Conservation (phyloP, 805 yeast species). For the Yamadazyma tumulicola region DNA sequence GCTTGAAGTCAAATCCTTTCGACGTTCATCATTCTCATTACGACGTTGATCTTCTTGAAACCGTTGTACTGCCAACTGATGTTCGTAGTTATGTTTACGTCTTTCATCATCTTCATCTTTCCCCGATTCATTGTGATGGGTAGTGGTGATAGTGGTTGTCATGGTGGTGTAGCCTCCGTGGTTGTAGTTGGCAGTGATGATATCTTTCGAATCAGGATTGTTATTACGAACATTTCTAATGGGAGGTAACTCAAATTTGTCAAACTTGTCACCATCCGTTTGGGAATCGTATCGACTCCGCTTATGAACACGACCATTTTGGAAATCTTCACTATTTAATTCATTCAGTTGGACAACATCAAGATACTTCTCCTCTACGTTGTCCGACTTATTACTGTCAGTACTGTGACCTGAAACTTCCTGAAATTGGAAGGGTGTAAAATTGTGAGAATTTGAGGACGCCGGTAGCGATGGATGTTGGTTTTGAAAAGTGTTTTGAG, state of each 20-base stretch:
- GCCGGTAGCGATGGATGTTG: background rate
- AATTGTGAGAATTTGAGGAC: background rate
- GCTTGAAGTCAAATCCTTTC: background rate
- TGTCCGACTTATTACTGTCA: constrained; percentile 1
- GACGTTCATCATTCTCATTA: constrained; percentile 4
- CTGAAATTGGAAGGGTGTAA: no score
- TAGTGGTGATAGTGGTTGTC: constrained; percentile 13
- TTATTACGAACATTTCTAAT: constrained; percentile 3
- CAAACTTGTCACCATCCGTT: no score
- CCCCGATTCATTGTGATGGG: constrained; percentile 8
- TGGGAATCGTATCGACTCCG: background rate
- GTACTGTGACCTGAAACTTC: constrained; percentile 2
- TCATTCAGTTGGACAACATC: no score
- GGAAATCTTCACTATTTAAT: background rate
- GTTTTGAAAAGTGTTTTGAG: background rate
- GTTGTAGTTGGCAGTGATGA: background rate
- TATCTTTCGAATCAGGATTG: background rate
- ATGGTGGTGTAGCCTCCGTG: constrained; percentile 12
- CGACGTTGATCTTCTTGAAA: constrained; percentile 5
- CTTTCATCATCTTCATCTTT: constrained; percentile 6
- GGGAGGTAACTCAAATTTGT: constrained; percentile 8
- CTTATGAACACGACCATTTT: background rate
- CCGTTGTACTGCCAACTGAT: constrained; percentile 8
- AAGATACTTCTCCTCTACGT: no score
- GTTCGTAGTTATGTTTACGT: constrained; percentile 8